Base-by-base conservation (phyloP, 805 yeast genomes). In the Myxozyma udenii region DNA sequence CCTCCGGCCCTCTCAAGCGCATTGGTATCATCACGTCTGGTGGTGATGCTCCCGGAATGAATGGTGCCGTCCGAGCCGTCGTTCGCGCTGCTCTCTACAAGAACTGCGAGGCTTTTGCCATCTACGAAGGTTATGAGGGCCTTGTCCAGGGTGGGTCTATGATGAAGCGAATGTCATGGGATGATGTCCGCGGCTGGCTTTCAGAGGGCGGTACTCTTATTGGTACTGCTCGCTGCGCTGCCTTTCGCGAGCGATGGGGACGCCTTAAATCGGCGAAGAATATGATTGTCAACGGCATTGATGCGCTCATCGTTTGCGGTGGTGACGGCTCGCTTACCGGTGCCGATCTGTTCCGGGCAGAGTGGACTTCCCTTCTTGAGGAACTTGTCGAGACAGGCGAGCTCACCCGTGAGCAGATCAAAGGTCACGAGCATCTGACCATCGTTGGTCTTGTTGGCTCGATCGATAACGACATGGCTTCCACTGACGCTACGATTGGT, bases 21-120 rank as follows among this genome's bases (percentile, higher is more conserved):
- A 87, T 93, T 58, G 98, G 95, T 3, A 93, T 93, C 45, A 89
- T 93, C 91, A 93, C 98, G 4, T 87, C 96, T 0, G 98, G 98
- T 62, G 98, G 99, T 71, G 99, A 93, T 68, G 86, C 98, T 47
- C 98, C 95, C 26, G 99, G 99, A 64, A 93, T 93, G 98, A 88
- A 89, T 70, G 91, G 97, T 3, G 87, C 84, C 24, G 98, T 93
- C 5, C 78, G 98, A 58, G 95, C 98, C 0, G 95, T 93, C 53
- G 96, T 91, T 6, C 79, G 98, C 63, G 81, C 96, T 1, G 96
- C 95, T 57, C 87, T 93, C 58, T 80, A 75, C 73, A 76, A 81
- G 51, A 90, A 85, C 16, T 93, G 98, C 73, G 95, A 89, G 58
- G 91, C 89, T 26, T 93, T 77, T 64, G 97, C 95, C 24, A 81